A percentile compares a stretch with the other conserved stretches of the same genome.
phyloP scores from a whole-genome alignment of 2,329 filamentous ascomycete species.

The Ilyonectria destructans region DNA sequence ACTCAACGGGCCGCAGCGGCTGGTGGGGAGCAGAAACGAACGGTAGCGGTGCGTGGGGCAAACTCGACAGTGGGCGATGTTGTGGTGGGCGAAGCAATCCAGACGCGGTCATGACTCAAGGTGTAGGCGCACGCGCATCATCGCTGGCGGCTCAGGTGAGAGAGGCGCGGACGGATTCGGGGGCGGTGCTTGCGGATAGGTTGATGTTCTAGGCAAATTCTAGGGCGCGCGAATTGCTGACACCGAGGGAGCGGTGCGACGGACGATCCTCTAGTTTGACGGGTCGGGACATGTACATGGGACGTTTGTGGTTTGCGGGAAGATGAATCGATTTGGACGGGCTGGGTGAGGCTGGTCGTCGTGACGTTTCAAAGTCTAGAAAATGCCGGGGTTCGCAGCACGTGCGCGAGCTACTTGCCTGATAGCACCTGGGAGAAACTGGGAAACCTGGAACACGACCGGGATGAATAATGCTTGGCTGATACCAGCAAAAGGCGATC shows the following conservation, averaged over 20 bases:
- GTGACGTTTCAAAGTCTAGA: slow-evolving; percentile 28
- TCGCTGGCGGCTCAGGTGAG: slow-evolving; percentile 33
- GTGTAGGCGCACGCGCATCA: slow-evolving; percentile 45
- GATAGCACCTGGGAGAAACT: not conserved
- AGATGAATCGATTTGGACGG: slow-evolving; percentile 11
- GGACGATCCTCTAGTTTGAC: slow-evolving; percentile 3
- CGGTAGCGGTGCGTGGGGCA: slow-evolving; percentile 40
- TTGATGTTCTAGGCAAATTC: not conserved
- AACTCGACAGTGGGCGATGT: slow-evolving; percentile 39
- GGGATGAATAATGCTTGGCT: not conserved
- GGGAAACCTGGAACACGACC: slow-evolving; percentile 1
- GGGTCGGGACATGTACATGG: slow-evolving; percentile 12
- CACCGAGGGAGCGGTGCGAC: slow-evolving; percentile 8
- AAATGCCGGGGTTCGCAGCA: slow-evolving; percentile 26
- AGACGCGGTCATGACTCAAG: slow-evolving; percentile 50
- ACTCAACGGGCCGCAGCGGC: slow-evolving; percentile 40
- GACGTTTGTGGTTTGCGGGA: slow-evolving; percentile 12
- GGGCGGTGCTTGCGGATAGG: slow-evolving; percentile 25
- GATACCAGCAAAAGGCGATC: not conserved
- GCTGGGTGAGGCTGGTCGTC: slow-evolving; percentile 23
- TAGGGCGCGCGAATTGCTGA: slow-evolving; percentile 26
- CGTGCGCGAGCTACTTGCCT: slow-evolving; percentile 25
- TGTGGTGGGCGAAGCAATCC: slow-evolving; percentile 41
- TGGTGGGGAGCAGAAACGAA: slow-evolving; percentile 36
- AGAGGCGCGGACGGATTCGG: slow-evolving; percentile 27